A percentile compares a stretch with the other conserved stretches of the same genome.
These are phyloP conservation scores for Colletotrichum sp. DNA, from an alignment of 2,329 filamentous ascomycete genomes.

Conservation along the genomic window DNA sequence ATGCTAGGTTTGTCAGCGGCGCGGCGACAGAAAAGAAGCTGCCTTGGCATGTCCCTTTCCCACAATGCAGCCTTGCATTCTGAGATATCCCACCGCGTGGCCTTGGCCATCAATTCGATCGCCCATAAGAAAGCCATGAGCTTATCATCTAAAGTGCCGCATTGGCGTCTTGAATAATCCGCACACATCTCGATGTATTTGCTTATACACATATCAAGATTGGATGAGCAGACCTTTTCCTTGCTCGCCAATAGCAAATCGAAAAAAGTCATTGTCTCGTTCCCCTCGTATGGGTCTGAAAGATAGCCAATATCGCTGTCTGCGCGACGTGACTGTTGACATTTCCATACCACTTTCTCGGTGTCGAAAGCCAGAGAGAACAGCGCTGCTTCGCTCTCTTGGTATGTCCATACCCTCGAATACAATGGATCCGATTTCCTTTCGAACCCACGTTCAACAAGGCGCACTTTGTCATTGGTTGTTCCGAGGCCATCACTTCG, in stretches of 20 bases:
- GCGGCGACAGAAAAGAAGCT: background rate
- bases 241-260: background rate
- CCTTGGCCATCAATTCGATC: background rate
- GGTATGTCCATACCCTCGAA: background rate
- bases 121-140: background rate
- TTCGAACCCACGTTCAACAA: background rate
- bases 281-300: background rate
- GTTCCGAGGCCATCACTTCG: rapidly evolving
- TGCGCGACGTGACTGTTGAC: background rate
- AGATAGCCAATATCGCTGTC: background rate
- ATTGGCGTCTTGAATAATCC: background rate
- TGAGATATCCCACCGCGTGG: background rate
- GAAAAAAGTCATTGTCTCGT: background rate
- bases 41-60: background rate
- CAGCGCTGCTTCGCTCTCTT: background rate
- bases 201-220: background rate
- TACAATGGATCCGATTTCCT: background rate
- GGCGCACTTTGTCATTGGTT: background rate
- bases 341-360: background rate
- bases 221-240: background rate
- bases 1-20: background rate
- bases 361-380: background rate
- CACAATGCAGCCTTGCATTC: background rate
- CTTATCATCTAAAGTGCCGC: background rate
- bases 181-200: background rate